These are phyloP conservation scores for Staphylotrichum tortipilum DNA, from an alignment of 495 filamentous ascomycete genomes.

Conservation along the genomic window DNA sequence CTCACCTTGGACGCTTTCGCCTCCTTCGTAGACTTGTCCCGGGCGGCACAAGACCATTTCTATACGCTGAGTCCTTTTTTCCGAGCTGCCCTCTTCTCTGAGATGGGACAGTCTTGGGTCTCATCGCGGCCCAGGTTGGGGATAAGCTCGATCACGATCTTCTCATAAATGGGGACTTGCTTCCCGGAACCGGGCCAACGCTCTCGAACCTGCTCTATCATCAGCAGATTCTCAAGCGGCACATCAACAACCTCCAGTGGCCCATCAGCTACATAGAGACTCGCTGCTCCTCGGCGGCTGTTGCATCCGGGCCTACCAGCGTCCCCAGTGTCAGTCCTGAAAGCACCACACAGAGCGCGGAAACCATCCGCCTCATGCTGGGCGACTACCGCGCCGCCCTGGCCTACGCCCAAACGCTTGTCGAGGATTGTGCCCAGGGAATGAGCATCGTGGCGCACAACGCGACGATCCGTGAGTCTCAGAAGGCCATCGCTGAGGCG, in stretches of 20 bases:
- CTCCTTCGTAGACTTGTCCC: conserved; percentile 5
- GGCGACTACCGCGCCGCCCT: conserved; percentile 1
- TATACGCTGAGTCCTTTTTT: conserved; percentile 24
- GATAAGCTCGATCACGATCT: conserved; percentile 7
- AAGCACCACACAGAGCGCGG: too few relatives aligned
- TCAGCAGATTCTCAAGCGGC: conserved; percentile 15
- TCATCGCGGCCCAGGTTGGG: conserved; percentile 15
- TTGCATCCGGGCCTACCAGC: too few relatives aligned
- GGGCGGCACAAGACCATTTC: conserved; percentile 16
- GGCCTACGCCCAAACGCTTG: conserved; percentile 7
- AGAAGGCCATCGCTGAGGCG: conserved; percentile 22
- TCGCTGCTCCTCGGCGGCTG: not conserved
- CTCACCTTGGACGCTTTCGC: conserved; percentile 12
- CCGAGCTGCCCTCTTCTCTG: conserved; percentile 13
- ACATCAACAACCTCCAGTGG: conserved; percentile 18
- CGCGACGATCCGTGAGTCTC: conserved; percentile 22
- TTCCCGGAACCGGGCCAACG: not conserved
- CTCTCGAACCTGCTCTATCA: conserved; percentile 9
- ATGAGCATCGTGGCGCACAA: conserved; percentile 22
- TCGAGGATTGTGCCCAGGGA: conserved; percentile 8
- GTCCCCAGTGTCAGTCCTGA: too few relatives aligned
- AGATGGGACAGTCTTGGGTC: conserved; percentile 23
- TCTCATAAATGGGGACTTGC: not conserved
- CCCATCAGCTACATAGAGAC: not conserved
- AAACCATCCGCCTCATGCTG: not conserved